Conservation (phyloP, 2,329 filamentous ascomycete species). For the Alternaria ventricosa region DNA sequence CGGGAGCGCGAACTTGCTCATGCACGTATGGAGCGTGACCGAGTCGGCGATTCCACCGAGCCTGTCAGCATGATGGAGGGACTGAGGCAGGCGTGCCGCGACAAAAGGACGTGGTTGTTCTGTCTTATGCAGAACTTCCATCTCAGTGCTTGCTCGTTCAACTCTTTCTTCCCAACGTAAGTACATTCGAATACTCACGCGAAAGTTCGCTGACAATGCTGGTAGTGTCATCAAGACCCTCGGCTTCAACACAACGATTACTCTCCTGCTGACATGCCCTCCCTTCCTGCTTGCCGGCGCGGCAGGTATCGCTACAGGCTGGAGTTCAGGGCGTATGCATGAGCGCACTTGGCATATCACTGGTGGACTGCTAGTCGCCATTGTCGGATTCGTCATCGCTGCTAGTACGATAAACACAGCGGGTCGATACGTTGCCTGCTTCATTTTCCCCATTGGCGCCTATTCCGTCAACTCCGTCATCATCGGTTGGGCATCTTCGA, state of each 20-base stretch:
- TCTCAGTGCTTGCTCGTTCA: slow-evolving; percentile 38
- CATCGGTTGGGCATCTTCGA: slow-evolving; percentile 39
- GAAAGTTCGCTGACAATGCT: not conserved
- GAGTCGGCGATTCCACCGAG: slow-evolving; percentile 52
- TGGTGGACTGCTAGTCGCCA: slow-evolving; percentile 48
- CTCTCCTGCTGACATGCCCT: slow-evolving; percentile 52
- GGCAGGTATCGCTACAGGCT: slow-evolving; percentile 56
- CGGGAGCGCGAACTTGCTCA: slow-evolving; percentile 53
- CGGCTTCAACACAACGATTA: slow-evolving; percentile 45
- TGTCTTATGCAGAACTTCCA: slow-evolving; percentile 43
- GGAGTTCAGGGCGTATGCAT: slow-evolving; percentile 58
- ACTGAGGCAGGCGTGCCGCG: slow-evolving; percentile 35
- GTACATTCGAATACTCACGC: not conserved
- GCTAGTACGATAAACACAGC: slow-evolving; percentile 37
- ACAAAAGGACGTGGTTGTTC: slow-evolving; percentile 41
- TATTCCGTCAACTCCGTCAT: slow-evolving; percentile 42
- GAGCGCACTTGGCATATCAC: slow-evolving; percentile 61
- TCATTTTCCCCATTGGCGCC: slow-evolving; percentile 40
- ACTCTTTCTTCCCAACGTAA: slow-evolving; percentile 43
- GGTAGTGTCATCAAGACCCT: slow-evolving; percentile 45
- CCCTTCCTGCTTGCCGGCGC: slow-evolving; percentile 57
- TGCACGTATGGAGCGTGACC: slow-evolving; percentile 54
- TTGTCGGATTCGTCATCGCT: slow-evolving; percentile 52
- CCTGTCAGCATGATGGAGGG: slow-evolving; percentile 35
- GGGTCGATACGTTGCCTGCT: slow-evolving; percentile 37